Conservation (phyloP, 2,329 filamentous ascomycete species). For the Fusarium verticillioides region DNA sequence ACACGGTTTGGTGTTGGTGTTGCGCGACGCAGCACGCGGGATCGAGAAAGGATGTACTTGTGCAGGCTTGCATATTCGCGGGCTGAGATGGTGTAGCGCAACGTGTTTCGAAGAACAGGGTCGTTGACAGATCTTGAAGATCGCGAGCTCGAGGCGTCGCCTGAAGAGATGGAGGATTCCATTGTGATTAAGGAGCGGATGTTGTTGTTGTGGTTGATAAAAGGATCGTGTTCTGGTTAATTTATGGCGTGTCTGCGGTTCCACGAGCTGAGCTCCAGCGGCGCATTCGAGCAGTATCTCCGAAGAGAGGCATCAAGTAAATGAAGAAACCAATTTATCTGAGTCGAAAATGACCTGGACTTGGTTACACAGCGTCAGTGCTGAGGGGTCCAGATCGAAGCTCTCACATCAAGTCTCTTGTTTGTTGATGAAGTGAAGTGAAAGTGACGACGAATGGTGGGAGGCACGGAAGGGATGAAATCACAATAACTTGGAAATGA, state of each 20-base stretch:
- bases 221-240: constrained; percentile 16
- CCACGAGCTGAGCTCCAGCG: constrained; percentile 41
- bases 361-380: constrained; percentile 10
- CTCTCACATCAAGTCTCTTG: constrained; percentile 23
- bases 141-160: constrained; percentile 39
- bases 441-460: not conserved
- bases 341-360: not conserved
- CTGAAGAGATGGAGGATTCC: constrained; percentile 34
- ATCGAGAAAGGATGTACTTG: constrained; percentile 81
- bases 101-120: constrained; percentile 82
- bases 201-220: not conserved
- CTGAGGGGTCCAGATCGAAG: constrained; percentile 18
- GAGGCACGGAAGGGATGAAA: constrained; percentile 28
- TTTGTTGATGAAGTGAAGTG: not conserved
- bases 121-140: constrained; percentile 55
- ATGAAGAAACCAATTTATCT: not conserved
- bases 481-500: constrained; percentile 41
- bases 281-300: constrained; percentile 39
- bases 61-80: constrained; percentile 89
- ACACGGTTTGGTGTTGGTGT: constrained; percentile 67
- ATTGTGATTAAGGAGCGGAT: constrained; percentile 26
- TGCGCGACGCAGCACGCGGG: constrained; percentile 65
- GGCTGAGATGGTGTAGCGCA: constrained; percentile 86
- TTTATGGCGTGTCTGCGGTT: constrained; percentile 31
- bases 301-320: constrained; percentile 40